These are phyloP conservation scores for Hypoxylon trugodes DNA, from an alignment of 495 filamentous ascomycete species.

Conservation along the genomic window DNA sequence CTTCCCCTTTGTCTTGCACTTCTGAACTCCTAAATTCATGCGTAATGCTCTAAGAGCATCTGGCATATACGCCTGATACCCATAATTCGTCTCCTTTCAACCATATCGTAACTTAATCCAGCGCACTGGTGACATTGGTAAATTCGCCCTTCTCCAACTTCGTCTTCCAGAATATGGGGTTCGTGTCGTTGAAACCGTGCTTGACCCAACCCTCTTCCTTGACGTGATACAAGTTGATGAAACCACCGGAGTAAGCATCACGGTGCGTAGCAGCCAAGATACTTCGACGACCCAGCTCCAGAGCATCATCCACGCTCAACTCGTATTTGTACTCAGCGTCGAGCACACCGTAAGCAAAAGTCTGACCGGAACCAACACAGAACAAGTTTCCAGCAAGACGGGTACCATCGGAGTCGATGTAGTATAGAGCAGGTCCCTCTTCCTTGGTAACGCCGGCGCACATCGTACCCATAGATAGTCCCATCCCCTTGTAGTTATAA, in stretches of 20 bases:
- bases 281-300: conserved; percentile 87
- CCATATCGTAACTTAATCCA: conserved; percentile 54
- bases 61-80: background rate
- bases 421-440: conserved; percentile 97
- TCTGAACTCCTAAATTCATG: too few relatives aligned
- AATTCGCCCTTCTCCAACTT: conserved; percentile 99
- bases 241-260: conserved; percentile 97
- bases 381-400: conserved; percentile 92
- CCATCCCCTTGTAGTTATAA: conserved; percentile 98
- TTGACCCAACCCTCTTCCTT: conserved; percentile 99
- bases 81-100: background rate
- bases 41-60: background rate
- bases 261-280: conserved; percentile 98
- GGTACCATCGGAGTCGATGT: conserved; percentile 98
- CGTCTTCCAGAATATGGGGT: conserved; percentile 98
- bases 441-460: conserved; percentile 95
- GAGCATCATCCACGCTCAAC: conserved; percentile 81
- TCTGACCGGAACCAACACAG: conserved; percentile 98
- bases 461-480: conserved; percentile 98
- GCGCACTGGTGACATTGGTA: conserved; percentile 88
- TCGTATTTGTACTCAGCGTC: conserved; percentile 96
- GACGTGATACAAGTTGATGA: conserved; percentile 98
- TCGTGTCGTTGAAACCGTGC: conserved; percentile 94
- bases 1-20: background rate
- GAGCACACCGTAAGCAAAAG: conserved; percentile 97